Evolutionary conservation across 2,329 filamentous ascomycete species (phyloP).

Genomic region (Cladophialophora carrionii): DNA sequence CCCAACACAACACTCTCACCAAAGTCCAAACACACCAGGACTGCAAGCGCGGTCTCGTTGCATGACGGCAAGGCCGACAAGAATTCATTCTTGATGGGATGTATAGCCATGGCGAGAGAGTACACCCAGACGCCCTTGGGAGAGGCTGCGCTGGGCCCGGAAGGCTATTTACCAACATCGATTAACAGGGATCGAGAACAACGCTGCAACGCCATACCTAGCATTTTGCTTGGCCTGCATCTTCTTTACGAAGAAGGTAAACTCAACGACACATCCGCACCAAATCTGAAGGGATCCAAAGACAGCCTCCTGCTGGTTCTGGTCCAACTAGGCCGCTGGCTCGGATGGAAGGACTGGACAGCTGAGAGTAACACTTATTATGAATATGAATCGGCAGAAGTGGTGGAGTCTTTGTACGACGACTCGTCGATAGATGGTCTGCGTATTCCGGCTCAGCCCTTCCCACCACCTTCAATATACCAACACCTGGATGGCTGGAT

Average conservation of each 20-base stretch:
- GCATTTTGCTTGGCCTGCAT: slow-evolving; percentile 76
- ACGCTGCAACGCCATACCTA: slow-evolving; percentile 66
- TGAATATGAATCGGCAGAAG: slow-evolving; percentile 62
- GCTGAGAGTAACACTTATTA: slow-evolving; percentile 59
- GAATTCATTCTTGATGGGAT: slow-evolving; percentile 49
- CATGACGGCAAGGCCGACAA: slow-evolving; percentile 13
- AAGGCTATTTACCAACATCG: slow-evolving; percentile 69
- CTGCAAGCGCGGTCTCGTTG: slow-evolving; percentile 50
- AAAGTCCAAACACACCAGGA: slow-evolving; percentile 50
- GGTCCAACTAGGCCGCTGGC: slow-evolving; percentile 79
- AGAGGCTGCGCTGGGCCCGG: slow-evolving; percentile 55
- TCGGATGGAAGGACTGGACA: slow-evolving; percentile 71
- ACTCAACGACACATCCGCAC: slow-evolving; percentile 65
- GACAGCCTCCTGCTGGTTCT: slow-evolving; percentile 71
- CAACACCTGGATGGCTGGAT: slow-evolving; percentile 51
- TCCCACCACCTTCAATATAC: slow-evolving; percentile 63
- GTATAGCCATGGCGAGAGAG: slow-evolving; percentile 63
- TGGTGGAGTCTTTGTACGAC: slow-evolving; percentile 61
- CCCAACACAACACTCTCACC: background rate
- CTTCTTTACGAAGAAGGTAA: slow-evolving; percentile 89
- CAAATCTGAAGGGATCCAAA: slow-evolving; percentile 47
- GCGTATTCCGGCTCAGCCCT: slow-evolving; percentile 55
- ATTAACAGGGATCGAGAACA: slow-evolving; percentile 57
- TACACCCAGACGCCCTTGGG: slow-evolving; percentile 67
- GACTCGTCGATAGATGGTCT: slow-evolving; percentile 51